Base-by-base conservation (phyloP, 345 rosid species). In the Atalantia buxifolia region DNA sequence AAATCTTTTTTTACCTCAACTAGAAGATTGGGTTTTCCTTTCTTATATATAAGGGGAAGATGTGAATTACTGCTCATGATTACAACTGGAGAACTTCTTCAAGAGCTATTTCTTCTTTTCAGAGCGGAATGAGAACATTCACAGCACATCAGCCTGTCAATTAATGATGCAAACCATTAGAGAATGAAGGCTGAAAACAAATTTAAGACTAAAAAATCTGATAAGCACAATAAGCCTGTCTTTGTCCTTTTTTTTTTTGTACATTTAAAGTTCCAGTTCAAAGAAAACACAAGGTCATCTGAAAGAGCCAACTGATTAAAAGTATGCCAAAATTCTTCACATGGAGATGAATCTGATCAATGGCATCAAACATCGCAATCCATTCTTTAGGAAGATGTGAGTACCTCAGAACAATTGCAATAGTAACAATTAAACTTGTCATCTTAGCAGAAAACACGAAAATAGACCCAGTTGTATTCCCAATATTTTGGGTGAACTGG, bases 1-100 rank as follows among this genome's bases (percentile, higher is more conserved):
- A 80, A 19, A 75, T 33, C 18, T 42, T 76, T 83, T 25, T 50
- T 80, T 82, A 92, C 97, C 95, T 94, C 88, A 31, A 81, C 81
- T 53, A 87, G 87, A 79, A 87, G 77, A 35, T 50, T 81, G 60
- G 86, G 82, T 69, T 77, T 90, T 73, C 84, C 89, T 48, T 81
- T 89, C 76, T 85, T 85, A 60, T 85, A 81, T 74, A 86, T 84
- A n/a, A 28, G 66, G 16, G 76, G 65, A 85, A 48, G 76, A 79
- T 48, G 48, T 57, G 76, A 81, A 79, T 61, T 79, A 66, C 65
- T 25, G 74, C 48, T 78, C 90, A 87, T 87, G 80, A 33, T 75
- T 76, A 74, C 69, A 74, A 78, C 53, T 59, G 9, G 72, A 78
- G 55, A 60, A 6, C 68, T 85, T 77, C 77, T 75, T 59, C 78